Base-by-base conservation (phyloP, 805 yeast genomes). In the Schwanniomyces pseudopolymorphus region DNA sequence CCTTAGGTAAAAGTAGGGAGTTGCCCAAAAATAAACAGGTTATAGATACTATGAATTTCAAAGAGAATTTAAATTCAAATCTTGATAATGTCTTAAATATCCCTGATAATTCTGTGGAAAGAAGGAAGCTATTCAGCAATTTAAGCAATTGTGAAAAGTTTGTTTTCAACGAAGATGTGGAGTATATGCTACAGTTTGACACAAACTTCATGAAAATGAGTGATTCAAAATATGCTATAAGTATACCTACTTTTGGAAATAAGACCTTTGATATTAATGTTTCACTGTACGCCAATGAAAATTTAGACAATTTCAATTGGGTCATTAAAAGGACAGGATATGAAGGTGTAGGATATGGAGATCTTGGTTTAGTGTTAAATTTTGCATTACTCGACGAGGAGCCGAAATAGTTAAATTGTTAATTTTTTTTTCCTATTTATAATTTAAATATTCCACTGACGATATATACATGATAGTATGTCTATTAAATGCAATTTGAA, bases 121-220 rank as follows among this genome's bases (percentile, higher is more conserved):
- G 89, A 19, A 74, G 72, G 52, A 67, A 62, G 43, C 74, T 59
- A 51, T 84, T 78, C 60, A 16, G 20, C 10, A n/a, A 17, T 17
- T 27, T 14, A 10, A 11, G 21, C 13, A 66, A 74, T 45, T 59
- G 69, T 22, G 55, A 67, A 35, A 49, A 58, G 11, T 80, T 78
- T 48, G 56, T 49, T 1, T 81, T 80, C 52, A 47, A 63, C 19
- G 58, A 67, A 6, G 70, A 66, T 20, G 44, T 54, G 16, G 54
- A 61, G 4, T 83, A 83, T 50, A 53, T 58, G 19, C 69, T 83
- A 45, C 79, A 76, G 47, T 84, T 84, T 55, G 78, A 74, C 19
- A 81, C 86, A 2, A 77, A 79, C 22, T 74, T 74, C 43, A 55
- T 84, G 21, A 78, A 77, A 40, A 56, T 82, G 64, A 69, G 76